Percentiles rank a stretch among this genome's conserved stretches.
These are phyloP conservation scores for Fallopia convolvulus DNA, from an alignment of 148 eudicot species.

Conservation along the genomic window DNA sequence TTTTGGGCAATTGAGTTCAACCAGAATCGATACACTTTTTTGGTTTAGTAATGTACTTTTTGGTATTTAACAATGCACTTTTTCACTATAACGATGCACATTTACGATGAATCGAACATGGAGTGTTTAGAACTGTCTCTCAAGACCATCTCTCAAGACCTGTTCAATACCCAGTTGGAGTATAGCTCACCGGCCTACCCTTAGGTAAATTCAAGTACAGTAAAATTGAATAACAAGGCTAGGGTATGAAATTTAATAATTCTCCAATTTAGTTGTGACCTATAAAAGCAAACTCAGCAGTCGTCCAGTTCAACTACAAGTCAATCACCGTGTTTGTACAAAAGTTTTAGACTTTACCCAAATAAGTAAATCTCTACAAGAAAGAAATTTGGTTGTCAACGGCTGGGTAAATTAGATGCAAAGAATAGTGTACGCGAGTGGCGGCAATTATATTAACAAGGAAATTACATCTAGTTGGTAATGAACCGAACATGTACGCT, in stretches of 20 bases:
- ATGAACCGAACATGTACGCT: no score
- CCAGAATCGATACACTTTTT: no score
- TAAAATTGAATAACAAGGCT: not conserved
- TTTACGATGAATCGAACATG: no score
- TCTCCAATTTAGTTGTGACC: not conserved
- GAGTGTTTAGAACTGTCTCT: no score
- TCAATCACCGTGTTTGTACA: not conserved
- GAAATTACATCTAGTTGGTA: no score
- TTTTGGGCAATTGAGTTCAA: no score
- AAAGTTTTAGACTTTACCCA: no score
- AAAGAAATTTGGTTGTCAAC: not conserved
- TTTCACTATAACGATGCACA: no score
- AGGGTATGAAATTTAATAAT: no score
- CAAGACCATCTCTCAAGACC: no score
- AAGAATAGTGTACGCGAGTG: not conserved
- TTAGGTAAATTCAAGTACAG: not conserved
- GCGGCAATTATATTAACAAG: not conserved
- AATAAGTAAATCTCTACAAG: not conserved
- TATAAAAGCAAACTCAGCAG: not conserved
- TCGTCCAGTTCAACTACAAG: not conserved
- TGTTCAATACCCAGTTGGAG: not conserved
- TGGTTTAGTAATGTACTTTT: no score
- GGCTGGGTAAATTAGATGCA: not conserved
- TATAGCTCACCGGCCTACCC: not conserved
- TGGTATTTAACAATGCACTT: no score